Base-by-base conservation (phyloP, 2,329 filamentous ascomycete species). In the Cercospora berteroae region DNA sequence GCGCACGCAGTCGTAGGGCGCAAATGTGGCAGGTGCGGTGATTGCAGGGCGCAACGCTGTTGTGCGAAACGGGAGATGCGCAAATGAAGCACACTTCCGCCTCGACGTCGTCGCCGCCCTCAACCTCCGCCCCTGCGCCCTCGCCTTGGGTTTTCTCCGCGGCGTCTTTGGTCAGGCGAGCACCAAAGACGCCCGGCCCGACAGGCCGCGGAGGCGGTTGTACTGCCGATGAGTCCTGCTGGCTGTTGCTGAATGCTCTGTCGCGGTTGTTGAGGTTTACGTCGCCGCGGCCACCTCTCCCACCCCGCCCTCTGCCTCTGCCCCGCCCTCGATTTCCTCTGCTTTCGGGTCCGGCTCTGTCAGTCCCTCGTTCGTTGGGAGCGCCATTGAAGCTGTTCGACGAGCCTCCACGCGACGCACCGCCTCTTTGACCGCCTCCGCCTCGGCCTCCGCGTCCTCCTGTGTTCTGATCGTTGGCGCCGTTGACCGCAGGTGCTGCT, bases 1-100 rank as follows among this genome's bases (percentile, higher is more conserved):
- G 83, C 0, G 94, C 95, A 74, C 95, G 88, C 87, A 98, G 88
- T 67, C 95, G 88, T 73, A 99, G 82, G 9, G 93, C 90, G 79
- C 95, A 99, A 71, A 98, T 97, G 81, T 99, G 95, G 78, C 95
- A 99, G 59, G 94, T 97, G 66, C 92, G 87, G 81, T 99, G 95
- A 79, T 97, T 98, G 81, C 95, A 99, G 20, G 95, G 94, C 33
- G 94, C 89, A 71, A 99, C 88, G 9, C 94, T 91, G 74, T 92
- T 89, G 82, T 98, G 93, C 59, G 91, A 88, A 58, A 99, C 90
- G 2, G 90, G 88, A 71, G 94, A 97, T 65, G 95, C 94, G 80
- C 95, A 99, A 76, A 99, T 99, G 81, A 98, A 98, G 86, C 95
- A 99, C 69, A 97, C 87, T 70, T 97, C 93, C 27, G 85, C 89